Conservation (phyloP, 345 rosid genomes). For the Moringa oleifera region DNA sequence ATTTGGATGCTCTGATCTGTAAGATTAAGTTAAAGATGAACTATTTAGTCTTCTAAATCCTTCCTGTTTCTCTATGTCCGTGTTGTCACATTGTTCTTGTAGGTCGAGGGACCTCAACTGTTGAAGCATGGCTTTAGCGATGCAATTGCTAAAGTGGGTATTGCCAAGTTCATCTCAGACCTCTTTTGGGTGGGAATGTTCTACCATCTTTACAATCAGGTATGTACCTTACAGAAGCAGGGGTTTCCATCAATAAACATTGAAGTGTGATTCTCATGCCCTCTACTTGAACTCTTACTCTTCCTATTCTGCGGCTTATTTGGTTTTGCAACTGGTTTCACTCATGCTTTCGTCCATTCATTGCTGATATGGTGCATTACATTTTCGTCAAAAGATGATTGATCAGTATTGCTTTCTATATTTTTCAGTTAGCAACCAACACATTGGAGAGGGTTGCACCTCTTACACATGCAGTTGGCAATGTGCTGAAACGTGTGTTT, state of each 20-base stretch:
- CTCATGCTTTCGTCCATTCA: no score
- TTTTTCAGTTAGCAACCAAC: slow-evolving; percentile 81
- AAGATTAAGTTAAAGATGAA: neutral
- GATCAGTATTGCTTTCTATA: slow-evolving; percentile 1
- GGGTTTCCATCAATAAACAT: neutral
- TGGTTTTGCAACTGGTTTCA: no score
- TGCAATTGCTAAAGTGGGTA: slow-evolving; percentile 88
- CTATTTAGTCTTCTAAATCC: neutral
- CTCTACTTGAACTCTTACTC: no score
- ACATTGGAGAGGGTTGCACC: slow-evolving; percentile 98
- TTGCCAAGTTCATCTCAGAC: slow-evolving; percentile 73
- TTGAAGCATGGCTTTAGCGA: slow-evolving; percentile 67
- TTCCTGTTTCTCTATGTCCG: neutral
- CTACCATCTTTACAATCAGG: slow-evolving; percentile 98
- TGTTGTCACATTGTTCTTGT: slow-evolving; percentile 8
- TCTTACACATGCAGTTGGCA: slow-evolving; percentile 96
- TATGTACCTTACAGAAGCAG: slow-evolving; percentile 2
- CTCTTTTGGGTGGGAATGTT: slow-evolving; percentile 99
- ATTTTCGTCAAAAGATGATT: no score
- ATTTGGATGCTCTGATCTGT: neutral
- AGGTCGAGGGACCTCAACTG: slow-evolving; percentile 93
- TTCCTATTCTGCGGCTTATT: no score
- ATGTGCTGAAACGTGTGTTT: slow-evolving; percentile 95
- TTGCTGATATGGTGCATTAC: no score
- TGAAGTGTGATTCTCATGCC: no score